A percentile compares a stretch with the other conserved stretches of the same genome.
Evolutionary conservation across 2,329 filamentous ascomycete genomes (phyloP).

Genomic region (Rachicladosporium sp.): DNA sequence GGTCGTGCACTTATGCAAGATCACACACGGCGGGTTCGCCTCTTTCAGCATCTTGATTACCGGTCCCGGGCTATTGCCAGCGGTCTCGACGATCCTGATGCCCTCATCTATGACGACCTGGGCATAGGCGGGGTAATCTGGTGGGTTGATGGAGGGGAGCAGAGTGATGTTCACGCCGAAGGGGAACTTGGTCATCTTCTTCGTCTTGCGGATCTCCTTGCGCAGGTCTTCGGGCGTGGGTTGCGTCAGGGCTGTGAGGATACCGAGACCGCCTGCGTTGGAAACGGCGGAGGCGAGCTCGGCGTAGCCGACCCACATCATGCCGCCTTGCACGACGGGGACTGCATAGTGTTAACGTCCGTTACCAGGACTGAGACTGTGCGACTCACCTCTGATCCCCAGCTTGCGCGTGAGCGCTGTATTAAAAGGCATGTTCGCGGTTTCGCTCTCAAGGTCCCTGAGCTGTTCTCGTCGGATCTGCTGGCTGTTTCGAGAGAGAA

Average conservation of each 20-base stretch:
- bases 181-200: constrained; percentile 61
- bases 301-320: constrained; percentile 77
- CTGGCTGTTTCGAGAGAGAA: background rate
- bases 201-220: constrained; percentile 82
- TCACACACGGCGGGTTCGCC: constrained; percentile 50
- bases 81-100: constrained; percentile 81
- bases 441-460: constrained; percentile 1
- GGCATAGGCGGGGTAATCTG: constrained; percentile 85
- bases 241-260: constrained; percentile 83
- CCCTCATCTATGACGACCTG: constrained; percentile 90
- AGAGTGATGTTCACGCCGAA: constrained; percentile 95
- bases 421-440: constrained; percentile 48
- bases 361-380: background rate
- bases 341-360: constrained; percentile 35
- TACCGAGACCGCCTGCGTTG: constrained; percentile 71
- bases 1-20: constrained; percentile 96
- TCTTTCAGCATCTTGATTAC: constrained; percentile 82
- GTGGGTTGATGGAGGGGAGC: constrained; percentile 76
- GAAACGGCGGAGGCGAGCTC: constrained; percentile 63
- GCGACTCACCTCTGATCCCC: constrained; percentile 38
- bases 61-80: constrained; percentile 78
- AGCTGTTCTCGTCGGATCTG: background rate
- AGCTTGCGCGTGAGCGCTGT: constrained; percentile 50
- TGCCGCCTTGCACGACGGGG: constrained; percentile 73
- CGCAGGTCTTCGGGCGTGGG: constrained; percentile 86